Base-by-base conservation (phyloP, 768 basidiomycete species). In the Mycena pura region DNA sequence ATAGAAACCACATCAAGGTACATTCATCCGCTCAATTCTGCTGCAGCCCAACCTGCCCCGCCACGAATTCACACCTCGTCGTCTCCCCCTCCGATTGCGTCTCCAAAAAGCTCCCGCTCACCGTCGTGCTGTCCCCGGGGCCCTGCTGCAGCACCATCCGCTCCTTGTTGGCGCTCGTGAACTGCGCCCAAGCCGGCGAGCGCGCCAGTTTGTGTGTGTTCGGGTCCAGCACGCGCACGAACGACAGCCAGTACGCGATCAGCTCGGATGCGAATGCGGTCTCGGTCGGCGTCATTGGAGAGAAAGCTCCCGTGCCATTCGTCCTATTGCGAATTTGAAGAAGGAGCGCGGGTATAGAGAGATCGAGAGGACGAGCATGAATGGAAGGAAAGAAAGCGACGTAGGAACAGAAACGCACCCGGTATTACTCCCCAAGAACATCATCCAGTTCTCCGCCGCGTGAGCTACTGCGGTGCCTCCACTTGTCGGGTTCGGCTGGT, bases 381-480 rank as follows among this genome's bases (percentile, higher is more conserved):
- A n/a, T n/a, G n/a, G n/a, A n/a, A n/a, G 17, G 51, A 51, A 7
- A 36, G 57, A 21, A 46, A 15, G 25, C 10, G 6, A 21, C 21
- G 34, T 10, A 32, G 55, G 6, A 31, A 17, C 21, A 21, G 31
- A 10, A 31, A 9, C 77, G 19, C 66, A 86, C 88, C 87, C 87
- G 28, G 86, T 86, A 57, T 83, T 83, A 2, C 78, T 81, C 1
- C 88, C 87, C 21, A 72, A 70, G 74, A 86, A 87, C 86, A 88
- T 84, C 84, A 86, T 87, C 83, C 84, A 87, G 65, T 88, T 87
- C 68, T 86, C 87, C 1, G 87, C 78, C 7, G 86, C 80, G 62
- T 87, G 86, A 2, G 51, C 70, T 1, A 84, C 82, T 9, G 49
- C 73, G 1, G 69, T 50, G 17, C 73, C 73, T 15, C 73, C 73